Evolutionary conservation across 352 stramenopile species (phyloP), one percentile per base, ranked within the genome.

Genomic region (Phytophthora constricta): DNA sequence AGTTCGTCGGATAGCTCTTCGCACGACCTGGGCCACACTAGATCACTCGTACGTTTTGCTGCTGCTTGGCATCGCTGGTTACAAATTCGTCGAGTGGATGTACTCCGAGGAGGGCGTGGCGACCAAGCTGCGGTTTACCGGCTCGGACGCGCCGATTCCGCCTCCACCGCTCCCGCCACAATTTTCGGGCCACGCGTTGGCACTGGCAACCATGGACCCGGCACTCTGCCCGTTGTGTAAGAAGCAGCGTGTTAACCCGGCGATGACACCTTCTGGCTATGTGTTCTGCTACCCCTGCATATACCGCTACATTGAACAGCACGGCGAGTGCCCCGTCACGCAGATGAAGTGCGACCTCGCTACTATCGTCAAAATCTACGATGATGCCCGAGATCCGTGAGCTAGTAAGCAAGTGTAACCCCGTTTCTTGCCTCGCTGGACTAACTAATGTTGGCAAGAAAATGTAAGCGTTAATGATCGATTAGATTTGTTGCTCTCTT

Each of bases 41-140:
- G 88, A 96, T 61, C 82, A 96, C 71, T 96, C 85, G 68, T 92
- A 95, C 49, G 79, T 91, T 51, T 66, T 95, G 46, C 64, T 96
- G 16, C 65, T 95, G 23, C 50, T 93, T 20, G 80, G 85, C 41
- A 89, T 96, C 62, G 86, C 86, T 1, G 75, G 80, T 33, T 96
- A 94, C 76, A 96, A 96, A 59, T 90, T 94, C 46, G 64, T 93
- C 42, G 88, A 96, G 64, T 96, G 88, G 88, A 92, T 96, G 80
- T 93, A 96, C 73, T 94, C 85, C 45, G 88, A 96, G 49, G 86
- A 93, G 56, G 86, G 84, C 16, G 74, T 72, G 10, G 75, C 85
- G 1, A 79, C 75, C 22, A 91, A 89, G 52, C 58, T 90, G 50
- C 80, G 76, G 39, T 58, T 87, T 45, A 91, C 74, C 0, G 76